Evolutionary conservation across 2,329 filamentous ascomycete species (phyloP), one percentile per base, ranked within the genome.

Genomic region (Aspergillus ruber): DNA sequence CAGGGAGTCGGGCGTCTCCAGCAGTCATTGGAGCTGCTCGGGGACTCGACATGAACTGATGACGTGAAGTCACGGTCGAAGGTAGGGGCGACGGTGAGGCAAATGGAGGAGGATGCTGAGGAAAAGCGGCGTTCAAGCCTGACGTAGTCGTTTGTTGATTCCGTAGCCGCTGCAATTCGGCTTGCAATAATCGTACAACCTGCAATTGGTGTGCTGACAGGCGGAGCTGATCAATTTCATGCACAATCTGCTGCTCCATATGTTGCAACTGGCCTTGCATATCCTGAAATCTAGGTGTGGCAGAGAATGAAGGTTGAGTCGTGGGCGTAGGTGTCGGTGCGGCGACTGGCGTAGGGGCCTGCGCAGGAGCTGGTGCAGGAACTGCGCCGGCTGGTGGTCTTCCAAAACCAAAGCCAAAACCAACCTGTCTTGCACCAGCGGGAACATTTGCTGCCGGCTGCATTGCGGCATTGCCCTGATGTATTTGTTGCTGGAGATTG

Each of bases 201-300:
- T 82, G 77, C 4, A 90, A 63, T 62, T 93, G 86, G 29, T 84
- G 78, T 44, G 86, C 79, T 13, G 82, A 80, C 29, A 79, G 61
- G 41, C 83, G 79, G 15, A 91, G 71, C 38, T 70, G 72, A 42
- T 79, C 75, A 29, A 88, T 75, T 59, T 90, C 85, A 47, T 82
- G 79, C 55, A 83, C 75, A 20, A 93, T 75, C 46, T 86, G 80
- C 46, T 83, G 78, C 55, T 89, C 84, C 12, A 88, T 76, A 36
- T 83, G 78, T 29, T 78, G 72, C 29, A 93, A 70, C 47, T 88
- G 81, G 12, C 72, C 68, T 43, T 81, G 76, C 21, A 86, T 76
- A 54, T 58, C 61, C 27, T 56, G 48, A 45, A 56, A 46, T 42
- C 50, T 63, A 18, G 36, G 10, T 20, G 36, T 18, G 18, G 17